These are phyloP conservation scores for Macrocybe gigantea DNA, from an alignment of 768 basidiomycete species.

Conservation along the genomic window DNA sequence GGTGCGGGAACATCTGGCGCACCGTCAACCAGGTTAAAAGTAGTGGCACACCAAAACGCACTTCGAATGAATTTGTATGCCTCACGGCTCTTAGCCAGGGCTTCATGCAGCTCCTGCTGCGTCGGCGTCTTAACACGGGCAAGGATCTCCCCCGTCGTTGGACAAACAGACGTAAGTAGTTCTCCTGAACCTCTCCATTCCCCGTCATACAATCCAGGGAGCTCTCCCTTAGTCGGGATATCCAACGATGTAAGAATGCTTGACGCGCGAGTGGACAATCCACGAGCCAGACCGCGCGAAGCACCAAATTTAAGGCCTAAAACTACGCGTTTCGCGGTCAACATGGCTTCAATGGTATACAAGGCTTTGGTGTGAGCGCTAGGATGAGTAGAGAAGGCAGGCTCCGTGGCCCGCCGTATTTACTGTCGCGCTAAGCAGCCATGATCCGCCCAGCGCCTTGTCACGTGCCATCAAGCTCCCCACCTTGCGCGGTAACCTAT, in stretches of 20 bases:
- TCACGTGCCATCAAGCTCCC: background rate
- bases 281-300: conserved; percentile 26
- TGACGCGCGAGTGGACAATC: conserved; percentile 67
- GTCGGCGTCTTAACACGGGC: conserved; percentile 72
- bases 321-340: conserved; percentile 19
- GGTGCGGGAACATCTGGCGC: conserved; percentile 68
- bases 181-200: conserved; percentile 77
- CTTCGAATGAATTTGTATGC: conserved; percentile 67
- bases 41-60: conserved; percentile 15
- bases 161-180: conserved; percentile 65
- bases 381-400: background rate
- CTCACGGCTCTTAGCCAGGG: conserved; percentile 64
- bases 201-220: conserved; percentile 79
- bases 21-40: background rate
- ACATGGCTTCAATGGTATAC: conserved; percentile 12
- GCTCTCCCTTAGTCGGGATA: conserved; percentile 48
- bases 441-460: background rate
- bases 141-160: conserved; percentile 82
- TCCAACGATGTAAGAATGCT: conserved; percentile 58
- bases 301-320: too few species aligned
- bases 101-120: conserved; percentile 63
- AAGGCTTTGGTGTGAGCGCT: background rate
- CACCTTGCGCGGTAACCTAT: background rate
- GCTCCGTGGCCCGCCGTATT: too few species aligned
- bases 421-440: background rate